Percentiles rank a stretch among this genome's conserved stretches.
Conservation (phyloP, 2,329 filamentous ascomycete species). For the Teratosphaeria pseudoeucalypti region DNA sequence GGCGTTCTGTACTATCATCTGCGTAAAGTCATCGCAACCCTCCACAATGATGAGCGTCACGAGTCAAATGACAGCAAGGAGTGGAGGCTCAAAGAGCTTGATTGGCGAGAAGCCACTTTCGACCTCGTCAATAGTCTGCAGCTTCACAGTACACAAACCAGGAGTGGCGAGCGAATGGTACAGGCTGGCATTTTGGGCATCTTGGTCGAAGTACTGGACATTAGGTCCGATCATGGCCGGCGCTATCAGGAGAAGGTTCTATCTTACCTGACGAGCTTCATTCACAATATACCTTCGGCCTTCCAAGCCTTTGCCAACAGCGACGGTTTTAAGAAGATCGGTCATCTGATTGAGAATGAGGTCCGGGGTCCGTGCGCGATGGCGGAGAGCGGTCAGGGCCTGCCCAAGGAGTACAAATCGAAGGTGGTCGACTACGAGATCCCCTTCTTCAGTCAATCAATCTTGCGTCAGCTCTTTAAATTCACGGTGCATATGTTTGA, state of each 20-base stretch:
- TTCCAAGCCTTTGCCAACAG: constrained; percentile 73
- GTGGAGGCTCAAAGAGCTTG: constrained; percentile 56
- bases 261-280: constrained; percentile 76
- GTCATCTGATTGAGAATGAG: constrained; percentile 73
- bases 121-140: constrained; percentile 71
- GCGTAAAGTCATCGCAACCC: constrained; percentile 76
- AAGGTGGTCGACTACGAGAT: constrained; percentile 86
- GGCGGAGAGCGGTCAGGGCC: constrained; percentile 59
- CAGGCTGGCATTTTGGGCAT: constrained; percentile 82
- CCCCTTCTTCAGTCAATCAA: constrained; percentile 86
- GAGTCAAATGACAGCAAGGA: constrained; percentile 41
- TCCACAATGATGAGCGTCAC: constrained; percentile 44
- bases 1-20: constrained; percentile 89
- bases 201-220: constrained; percentile 74
- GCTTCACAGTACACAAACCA: constrained; percentile 40
- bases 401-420: constrained; percentile 61
- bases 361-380: constrained; percentile 59
- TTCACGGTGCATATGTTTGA: constrained; percentile 94
- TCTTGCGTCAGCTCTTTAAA: constrained; percentile 85
- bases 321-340: constrained; percentile 78
- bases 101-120: constrained; percentile 86
- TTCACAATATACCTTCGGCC: constrained; percentile 70
- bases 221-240: constrained; percentile 72
- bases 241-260: constrained; percentile 76
- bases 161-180: constrained; percentile 74